Evolutionary conservation across 768 basidiomycete species (phyloP), one percentile per base, ranked within the genome.

Genomic region (Agrocybe chaxingu): DNA sequence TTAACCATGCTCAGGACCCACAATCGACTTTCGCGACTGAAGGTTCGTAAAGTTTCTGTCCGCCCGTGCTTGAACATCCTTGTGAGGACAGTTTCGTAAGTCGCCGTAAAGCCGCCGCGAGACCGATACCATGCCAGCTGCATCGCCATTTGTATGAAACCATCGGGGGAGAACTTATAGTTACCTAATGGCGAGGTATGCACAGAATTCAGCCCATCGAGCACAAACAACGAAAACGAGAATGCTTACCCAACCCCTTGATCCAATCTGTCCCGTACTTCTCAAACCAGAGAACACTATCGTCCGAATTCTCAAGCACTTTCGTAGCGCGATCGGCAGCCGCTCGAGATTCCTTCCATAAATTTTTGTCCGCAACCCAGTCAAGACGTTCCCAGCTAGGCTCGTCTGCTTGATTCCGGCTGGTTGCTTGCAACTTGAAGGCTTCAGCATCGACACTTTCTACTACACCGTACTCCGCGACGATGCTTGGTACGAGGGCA

Each of bases 71-170:
- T 73, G 71, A 95, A 95, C 66, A 89, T 78, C 19, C 92, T 81
- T 1, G 95, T 96, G 31, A 95, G 77, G 0, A 86, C 90, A 0
- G 94, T 97, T 68, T 98, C 95, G 64, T 98, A 97, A 6, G 90
- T 92, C 1, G 95, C 91, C 3, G 91, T 90, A 59, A 91, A 86
- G 51, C 74, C 69, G 8, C 82, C 83, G 41, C 84, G 87, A 16
- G 84, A 81, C 63, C 79, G 81, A 70, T 88, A 91, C 85, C 89
- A 97, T 3, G 93, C 94, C 8, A 97, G 78, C 63, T 98, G 95
- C 13, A 97, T 74, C 0, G 84, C 89, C 79, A 96, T 88, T 64
- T 98, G 95, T 43, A 96, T 79, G 68, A 81, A 97, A 1, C 89
- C 89, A 62, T 98, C 95, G 0, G 94, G 84, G 9, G 77, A 72